These are phyloP conservation scores for Beauveria varroae DNA, from an alignment of 2,329 filamentous ascomycete genomes.

Conservation along the genomic window DNA sequence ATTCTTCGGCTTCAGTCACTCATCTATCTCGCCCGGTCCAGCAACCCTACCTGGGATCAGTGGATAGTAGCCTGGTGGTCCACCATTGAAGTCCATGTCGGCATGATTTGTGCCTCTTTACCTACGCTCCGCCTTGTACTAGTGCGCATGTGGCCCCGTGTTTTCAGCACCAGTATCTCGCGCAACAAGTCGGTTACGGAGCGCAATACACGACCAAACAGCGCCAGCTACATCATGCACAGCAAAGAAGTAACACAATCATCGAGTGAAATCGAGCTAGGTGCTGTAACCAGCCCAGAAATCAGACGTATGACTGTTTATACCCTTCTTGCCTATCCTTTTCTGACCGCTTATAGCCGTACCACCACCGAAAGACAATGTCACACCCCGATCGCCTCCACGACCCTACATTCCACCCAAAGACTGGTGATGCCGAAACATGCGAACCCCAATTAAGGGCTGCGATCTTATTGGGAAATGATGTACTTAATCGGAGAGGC, in stretches of 20 bases:
- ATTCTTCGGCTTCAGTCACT: constrained; percentile 19
- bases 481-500: neutral
- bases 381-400: neutral
- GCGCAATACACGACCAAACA: constrained; percentile 1
- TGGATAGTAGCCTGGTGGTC: constrained; percentile 19
- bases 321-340: neutral
- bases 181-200: constrained; percentile 6
- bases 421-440: neutral
- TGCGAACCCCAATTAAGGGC: neutral
- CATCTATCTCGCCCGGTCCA: constrained; percentile 17
- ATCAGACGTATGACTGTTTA: neutral
- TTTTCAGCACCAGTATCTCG: constrained; percentile 7
- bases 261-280: neutral
- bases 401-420: neutral
- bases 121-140: constrained; percentile 20
- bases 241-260: constrained; percentile 3
- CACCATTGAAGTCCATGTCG: constrained; percentile 19
- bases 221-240: constrained; percentile 1
- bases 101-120: constrained; percentile 21
- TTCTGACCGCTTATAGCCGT: neutral
- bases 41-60: constrained; percentile 20
- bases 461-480: neutral
- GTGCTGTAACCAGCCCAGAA: neutral
- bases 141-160: constrained; percentile 7
- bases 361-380: neutral